A percentile compares a stretch with the other conserved stretches of the same genome.
phyloP scores from a whole-genome alignment of 345 rosid species.

The Boechera divaricarpa region DNA sequence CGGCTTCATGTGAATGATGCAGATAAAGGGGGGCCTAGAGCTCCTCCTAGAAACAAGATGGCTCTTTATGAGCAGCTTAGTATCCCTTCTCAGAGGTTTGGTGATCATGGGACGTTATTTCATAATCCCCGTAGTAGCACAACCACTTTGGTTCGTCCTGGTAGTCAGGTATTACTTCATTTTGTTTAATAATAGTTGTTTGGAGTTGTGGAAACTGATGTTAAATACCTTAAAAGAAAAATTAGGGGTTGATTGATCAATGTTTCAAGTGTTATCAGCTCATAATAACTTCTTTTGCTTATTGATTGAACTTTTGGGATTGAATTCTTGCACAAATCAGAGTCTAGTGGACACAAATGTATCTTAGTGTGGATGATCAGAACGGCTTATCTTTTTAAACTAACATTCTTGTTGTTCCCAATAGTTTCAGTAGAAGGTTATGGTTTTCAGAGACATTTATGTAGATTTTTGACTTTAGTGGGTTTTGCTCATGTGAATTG shows the following conservation, averaged over 20 bases:
- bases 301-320: not conserved
- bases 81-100: constrained; percentile 82
- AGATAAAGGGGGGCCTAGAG: constrained; percentile 92
- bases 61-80: constrained; percentile 96
- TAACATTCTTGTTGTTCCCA: not conserved
- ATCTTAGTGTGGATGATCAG: not conserved
- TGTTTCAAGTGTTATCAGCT: constrained; percentile 1
- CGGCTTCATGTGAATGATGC: constrained; percentile 92
- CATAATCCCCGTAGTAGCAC: constrained; percentile 42
- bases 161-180: constrained; percentile 58
- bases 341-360: not conserved
- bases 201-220: not conserved
- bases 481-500: too few species aligned
- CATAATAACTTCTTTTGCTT: not conserved
- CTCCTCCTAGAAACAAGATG: constrained; percentile 99
- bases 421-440: too few species aligned
- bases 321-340: not conserved
- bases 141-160: constrained; percentile 52
- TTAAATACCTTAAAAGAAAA: not conserved
- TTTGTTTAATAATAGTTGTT: not conserved
- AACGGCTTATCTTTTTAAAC: not conserved
- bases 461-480: too few species aligned
- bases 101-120: constrained; percentile 49
- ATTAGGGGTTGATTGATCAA: not conserved
- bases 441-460: too few species aligned